A percentile compares a stretch with the other conserved stretches of the same genome.
Conservation (phyloP, 768 basidiomycete genomes). For the Austroboletus eburneus region DNA sequence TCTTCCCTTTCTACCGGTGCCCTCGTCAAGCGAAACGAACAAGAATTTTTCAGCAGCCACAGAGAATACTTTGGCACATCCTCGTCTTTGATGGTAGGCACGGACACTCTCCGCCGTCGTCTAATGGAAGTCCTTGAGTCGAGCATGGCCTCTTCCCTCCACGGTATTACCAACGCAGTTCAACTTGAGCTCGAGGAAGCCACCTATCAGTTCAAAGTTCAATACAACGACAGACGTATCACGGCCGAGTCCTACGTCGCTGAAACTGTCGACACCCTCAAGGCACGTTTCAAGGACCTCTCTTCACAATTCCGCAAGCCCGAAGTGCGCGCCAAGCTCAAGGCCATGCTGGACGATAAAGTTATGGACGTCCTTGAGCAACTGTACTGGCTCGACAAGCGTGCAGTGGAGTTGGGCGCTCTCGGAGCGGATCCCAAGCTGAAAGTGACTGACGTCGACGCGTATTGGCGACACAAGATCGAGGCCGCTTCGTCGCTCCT, state of each 20-base stretch:
- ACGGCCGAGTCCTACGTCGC: constrained; percentile 97
- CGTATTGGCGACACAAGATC: constrained; percentile 95
- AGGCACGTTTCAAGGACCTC: constrained; percentile 83
- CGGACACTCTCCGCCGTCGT: constrained; percentile 81
- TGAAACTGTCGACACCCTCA: constrained; percentile 92
- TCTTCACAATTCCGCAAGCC: constrained; percentile 85
- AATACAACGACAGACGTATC: constrained; percentile 93
- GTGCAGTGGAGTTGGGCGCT: constrained; percentile 66
- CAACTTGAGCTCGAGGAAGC: constrained; percentile 97
- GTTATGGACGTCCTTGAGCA: constrained; percentile 97
- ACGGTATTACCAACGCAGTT: constrained; percentile 95
- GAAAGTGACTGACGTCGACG: constrained; percentile 71
- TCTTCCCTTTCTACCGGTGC: constrained; percentile 46
- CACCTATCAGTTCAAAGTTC: constrained; percentile 98
- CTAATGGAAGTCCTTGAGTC: constrained; percentile 98
- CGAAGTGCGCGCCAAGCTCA: constrained; percentile 82
- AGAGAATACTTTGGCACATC: constrained; percentile 57
- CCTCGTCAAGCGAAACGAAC: constrained; percentile 53
- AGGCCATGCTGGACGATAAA: constrained; percentile 90
- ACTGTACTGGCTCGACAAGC: constrained; percentile 94
- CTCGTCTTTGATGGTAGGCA: constrained; percentile 81
- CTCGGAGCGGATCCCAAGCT: constrained; percentile 69
- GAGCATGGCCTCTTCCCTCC: constrained; percentile 93
- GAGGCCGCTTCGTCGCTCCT: constrained; percentile 90
- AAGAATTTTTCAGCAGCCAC: constrained; percentile 64